Percentiles rank a stretch among this genome's conserved stretches.
These are phyloP conservation scores for Mycena pura DNA, from an alignment of 768 basidiomycete genomes.

Conservation along the genomic window DNA sequence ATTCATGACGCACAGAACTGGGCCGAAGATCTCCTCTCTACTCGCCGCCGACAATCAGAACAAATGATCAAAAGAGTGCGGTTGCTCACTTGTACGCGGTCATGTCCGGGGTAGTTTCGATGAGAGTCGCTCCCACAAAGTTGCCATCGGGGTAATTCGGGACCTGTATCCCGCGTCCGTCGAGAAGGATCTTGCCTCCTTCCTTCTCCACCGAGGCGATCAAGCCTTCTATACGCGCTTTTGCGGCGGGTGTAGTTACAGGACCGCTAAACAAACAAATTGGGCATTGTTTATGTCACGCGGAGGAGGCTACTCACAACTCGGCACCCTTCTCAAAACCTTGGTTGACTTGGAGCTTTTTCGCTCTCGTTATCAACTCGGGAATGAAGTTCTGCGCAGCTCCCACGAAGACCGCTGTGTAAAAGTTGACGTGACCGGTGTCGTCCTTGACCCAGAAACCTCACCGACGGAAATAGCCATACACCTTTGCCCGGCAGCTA, in stretches of 20 bases:
- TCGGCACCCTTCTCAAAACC: slow-evolving; percentile 91
- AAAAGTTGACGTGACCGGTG: neutral
- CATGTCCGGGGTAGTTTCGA: slow-evolving; percentile 82
- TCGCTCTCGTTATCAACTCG: slow-evolving; percentile 81
- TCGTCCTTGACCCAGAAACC: slow-evolving; percentile 26
- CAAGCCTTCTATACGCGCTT: slow-evolving; percentile 73
- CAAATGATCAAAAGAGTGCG: slow-evolving; percentile 1
- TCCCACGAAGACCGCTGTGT: slow-evolving; percentile 79
- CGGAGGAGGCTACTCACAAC: slow-evolving; percentile 52
- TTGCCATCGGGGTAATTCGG: slow-evolving; percentile 85
- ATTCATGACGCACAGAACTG: slow-evolving; percentile 78
- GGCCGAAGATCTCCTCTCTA: slow-evolving; percentile 96
- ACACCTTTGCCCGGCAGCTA: slow-evolving; percentile 95
- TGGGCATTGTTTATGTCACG: neutral
- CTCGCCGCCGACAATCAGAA: neutral
- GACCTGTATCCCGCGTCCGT: slow-evolving; percentile 76
- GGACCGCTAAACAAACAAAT: slow-evolving; percentile 59
- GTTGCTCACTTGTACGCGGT: slow-evolving; percentile 78
- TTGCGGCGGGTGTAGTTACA: slow-evolving; percentile 82
- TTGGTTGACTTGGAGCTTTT: slow-evolving; percentile 80
- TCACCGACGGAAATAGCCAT: slow-evolving; percentile 94
- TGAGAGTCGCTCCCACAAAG: slow-evolving; percentile 92
- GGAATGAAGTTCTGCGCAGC: slow-evolving; percentile 80
- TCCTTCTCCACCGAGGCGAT: slow-evolving; percentile 77
- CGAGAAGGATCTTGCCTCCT: slow-evolving; percentile 88